Evolutionary conservation across 2,329 filamentous ascomycete genomes (phyloP).

Genomic region (Fusarium avenaceum): DNA sequence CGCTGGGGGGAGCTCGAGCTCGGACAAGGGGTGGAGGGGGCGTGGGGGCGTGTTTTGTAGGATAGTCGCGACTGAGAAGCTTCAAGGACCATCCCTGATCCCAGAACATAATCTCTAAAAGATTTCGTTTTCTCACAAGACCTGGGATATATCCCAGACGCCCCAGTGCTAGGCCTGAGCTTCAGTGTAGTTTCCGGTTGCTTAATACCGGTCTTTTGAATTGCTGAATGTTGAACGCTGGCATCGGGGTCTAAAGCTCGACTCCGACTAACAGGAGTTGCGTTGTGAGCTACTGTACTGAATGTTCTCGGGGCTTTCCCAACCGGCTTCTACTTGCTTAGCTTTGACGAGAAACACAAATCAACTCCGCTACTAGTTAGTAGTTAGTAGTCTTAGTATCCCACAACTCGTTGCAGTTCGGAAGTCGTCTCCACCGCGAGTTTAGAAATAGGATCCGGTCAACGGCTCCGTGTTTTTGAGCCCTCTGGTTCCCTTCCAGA

Average conservation of each 20-base stretch:
- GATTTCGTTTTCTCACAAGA: slow-evolving; percentile 44
- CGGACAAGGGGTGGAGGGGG: slow-evolving; percentile 45
- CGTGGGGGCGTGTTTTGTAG: slow-evolving; percentile 32
- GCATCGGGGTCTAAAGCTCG: neutral
- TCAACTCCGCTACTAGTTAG: slow-evolving; percentile 13
- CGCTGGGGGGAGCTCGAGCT: slow-evolving; percentile 44
- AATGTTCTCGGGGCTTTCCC: neutral
- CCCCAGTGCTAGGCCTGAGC: slow-evolving; percentile 45
- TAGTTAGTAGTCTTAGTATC: slow-evolving; percentile 13
- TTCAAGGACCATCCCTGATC: slow-evolving; percentile 46
- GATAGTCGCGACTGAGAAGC: slow-evolving; percentile 25
- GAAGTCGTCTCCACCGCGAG: slow-evolving; percentile 31
- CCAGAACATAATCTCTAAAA: slow-evolving; percentile 47
- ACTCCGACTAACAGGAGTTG: slow-evolving; percentile 17
- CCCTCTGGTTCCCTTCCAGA: slow-evolving; percentile 25
- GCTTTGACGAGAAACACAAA: slow-evolving; percentile 19
- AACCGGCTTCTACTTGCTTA: neutral
- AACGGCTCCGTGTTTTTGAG: slow-evolving; percentile 40
- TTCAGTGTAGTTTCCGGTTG: slow-evolving; percentile 44
- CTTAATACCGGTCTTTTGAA: slow-evolving; percentile 43
- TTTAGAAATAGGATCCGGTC: slow-evolving; percentile 42
- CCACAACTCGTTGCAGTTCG: slow-evolving; percentile 23
- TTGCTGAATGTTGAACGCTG: slow-evolving; percentile 34
- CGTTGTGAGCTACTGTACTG: slow-evolving; percentile 19
- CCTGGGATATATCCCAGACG: slow-evolving; percentile 47